Conservation (phyloP, 257 asterid species). For the Fraxinus cuspidata region DNA sequence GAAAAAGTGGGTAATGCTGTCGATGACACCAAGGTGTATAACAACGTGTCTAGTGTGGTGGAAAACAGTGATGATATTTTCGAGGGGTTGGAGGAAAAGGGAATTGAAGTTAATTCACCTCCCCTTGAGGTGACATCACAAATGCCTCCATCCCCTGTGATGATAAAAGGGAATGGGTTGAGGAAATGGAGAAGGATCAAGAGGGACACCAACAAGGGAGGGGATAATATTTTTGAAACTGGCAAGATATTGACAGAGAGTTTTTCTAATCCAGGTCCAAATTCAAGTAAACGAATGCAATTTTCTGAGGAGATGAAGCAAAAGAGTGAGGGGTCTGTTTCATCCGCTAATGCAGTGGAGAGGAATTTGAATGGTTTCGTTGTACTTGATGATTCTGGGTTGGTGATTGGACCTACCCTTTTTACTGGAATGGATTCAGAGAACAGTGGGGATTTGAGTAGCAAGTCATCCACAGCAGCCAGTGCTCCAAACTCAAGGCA, state of each 20-base stretch:
- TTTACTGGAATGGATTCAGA: constrained; percentile 54
- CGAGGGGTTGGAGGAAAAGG: constrained; percentile 27
- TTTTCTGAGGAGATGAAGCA: constrained; percentile 40
- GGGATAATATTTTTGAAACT: constrained; percentile 32
- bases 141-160: constrained; percentile 17
- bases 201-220: constrained; percentile 47
- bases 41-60: constrained; percentile 37
- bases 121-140: constrained; percentile 15
- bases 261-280: constrained; percentile 27
- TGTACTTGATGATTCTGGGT: constrained; percentile 35
- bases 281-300: constrained; percentile 40
- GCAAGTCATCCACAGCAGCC: constrained; percentile 79
- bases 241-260: constrained; percentile 39
- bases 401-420: constrained; percentile 33
- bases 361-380: constrained; percentile 42
- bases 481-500: constrained; percentile 55
- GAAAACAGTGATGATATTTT: constrained; percentile 25
- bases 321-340: constrained; percentile 62
- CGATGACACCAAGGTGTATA: constrained; percentile 34
- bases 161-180: constrained; percentile 59
- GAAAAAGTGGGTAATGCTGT: constrained; percentile 27
- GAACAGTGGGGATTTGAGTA: constrained; percentile 67
- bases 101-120: constrained; percentile 12
- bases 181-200: constrained; percentile 83
- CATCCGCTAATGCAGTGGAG: constrained; percentile 60